A percentile compares a stretch with the other conserved stretches of the same genome.
Conservation (phyloP, 768 basidiomycete genomes). For the Trametes cinnabarina region DNA sequence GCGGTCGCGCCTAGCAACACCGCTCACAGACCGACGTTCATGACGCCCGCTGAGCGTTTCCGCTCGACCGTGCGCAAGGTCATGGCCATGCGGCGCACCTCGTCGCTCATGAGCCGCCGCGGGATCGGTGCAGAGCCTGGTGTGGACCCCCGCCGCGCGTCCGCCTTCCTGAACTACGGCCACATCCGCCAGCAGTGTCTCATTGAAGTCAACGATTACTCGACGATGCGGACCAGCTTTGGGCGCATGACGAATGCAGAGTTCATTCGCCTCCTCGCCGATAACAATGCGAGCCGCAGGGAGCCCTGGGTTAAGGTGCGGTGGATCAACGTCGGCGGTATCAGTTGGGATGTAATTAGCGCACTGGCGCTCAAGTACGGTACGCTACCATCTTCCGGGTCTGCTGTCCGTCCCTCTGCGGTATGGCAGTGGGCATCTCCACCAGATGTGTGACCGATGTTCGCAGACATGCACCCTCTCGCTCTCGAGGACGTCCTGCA, state of each 20-base stretch:
- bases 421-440: not conserved
- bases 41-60: constrained; percentile 50
- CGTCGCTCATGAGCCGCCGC: constrained; percentile 35
- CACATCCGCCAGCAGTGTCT: constrained; percentile 58
- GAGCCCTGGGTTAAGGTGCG: constrained; percentile 67
- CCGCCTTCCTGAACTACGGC: constrained; percentile 54
- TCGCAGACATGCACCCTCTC: constrained; percentile 63
- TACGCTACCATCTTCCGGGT: constrained; percentile 21
- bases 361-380: constrained; percentile 64
- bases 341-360: constrained; percentile 71
- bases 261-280: constrained; percentile 56
- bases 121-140: constrained; percentile 69
- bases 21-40: constrained; percentile 14
- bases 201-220: constrained; percentile 70
- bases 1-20: not conserved
- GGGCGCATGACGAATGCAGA: constrained; percentile 58
- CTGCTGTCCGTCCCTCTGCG: not conserved
- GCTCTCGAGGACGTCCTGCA: constrained; percentile 70
- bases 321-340: constrained; percentile 72
- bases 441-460: not conserved
- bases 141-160: constrained; percentile 60
- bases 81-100: constrained; percentile 59
- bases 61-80: constrained; percentile 56
- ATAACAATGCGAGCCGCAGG: constrained; percentile 41
- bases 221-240: constrained; percentile 49